Percentiles rank a stretch among this genome's conserved stretches.
Conservation (phyloP, 345 rosid species). For the Eucalyptus lansdowneana region DNA sequence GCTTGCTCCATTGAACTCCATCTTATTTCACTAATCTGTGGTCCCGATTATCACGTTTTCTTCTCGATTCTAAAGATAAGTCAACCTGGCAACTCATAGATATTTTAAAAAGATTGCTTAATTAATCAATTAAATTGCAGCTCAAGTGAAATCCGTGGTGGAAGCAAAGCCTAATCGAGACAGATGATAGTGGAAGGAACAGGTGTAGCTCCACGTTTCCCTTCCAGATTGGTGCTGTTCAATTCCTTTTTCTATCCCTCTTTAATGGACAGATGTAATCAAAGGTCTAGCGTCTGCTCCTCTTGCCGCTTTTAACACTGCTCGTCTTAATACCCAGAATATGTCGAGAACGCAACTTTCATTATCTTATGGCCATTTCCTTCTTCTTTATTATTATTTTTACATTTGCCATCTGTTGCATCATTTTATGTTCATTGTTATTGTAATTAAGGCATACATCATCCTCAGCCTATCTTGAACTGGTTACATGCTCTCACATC, state of each 20-base stretch:
- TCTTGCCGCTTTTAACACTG: neutral
- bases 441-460: neutral
- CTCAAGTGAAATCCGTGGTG: neutral
- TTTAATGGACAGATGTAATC: neutral
- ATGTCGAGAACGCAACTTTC: neutral
- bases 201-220: neutral
- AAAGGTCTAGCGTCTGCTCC: neutral
- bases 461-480: neutral
- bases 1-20: neutral
- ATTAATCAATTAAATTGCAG: neutral
- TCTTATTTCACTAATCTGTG: neutral
- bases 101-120: neutral
- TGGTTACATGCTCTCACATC: neutral
- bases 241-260: neutral
- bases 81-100: neutral
- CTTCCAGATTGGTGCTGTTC: neutral
- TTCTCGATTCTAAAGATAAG: neutral
- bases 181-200: neutral
- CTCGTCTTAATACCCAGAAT: neutral
- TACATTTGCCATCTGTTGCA: neutral
- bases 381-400: neutral
- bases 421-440: neutral
- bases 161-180: neutral
- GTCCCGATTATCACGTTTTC: neutral
- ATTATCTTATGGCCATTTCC: neutral